phyloP scores from a whole-genome alignment of 2,329 filamentous ascomycete species.

The Hymenoscyphus occultus region DNA sequence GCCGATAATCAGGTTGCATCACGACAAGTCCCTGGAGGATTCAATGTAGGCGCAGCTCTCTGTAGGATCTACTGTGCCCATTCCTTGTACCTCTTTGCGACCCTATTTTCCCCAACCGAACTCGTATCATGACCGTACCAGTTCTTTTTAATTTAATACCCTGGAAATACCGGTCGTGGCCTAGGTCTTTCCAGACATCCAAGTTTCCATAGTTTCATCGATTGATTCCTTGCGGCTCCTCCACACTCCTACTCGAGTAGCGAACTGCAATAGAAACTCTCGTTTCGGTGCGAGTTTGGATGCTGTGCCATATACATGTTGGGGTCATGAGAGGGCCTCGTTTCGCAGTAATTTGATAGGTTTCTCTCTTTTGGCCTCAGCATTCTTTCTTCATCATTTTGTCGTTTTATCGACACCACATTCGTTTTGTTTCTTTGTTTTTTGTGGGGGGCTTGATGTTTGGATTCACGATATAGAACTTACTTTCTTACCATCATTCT shows the following conservation, averaged over 20 bases:
- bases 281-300: neutral
- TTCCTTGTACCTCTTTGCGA: conserved; percentile 1
- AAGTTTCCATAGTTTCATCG: neutral
- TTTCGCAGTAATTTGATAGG: neutral
- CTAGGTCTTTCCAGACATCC: neutral
- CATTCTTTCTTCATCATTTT: conserved; percentile 1
- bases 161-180: neutral
- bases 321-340: neutral
- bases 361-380: neutral
- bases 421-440: neutral
- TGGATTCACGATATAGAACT: neutral
- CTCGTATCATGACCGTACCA: neutral
- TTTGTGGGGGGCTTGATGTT: neutral
- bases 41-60: conserved; percentile 7
- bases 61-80: conserved; percentile 8
- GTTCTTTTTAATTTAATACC: neutral
- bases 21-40: conserved; percentile 9
- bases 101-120: neutral
- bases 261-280: conserved; percentile 2
- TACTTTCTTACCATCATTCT: neutral
- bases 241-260: neutral
- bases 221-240: conserved; percentile 5
- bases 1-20: neutral
- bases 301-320: neutral
- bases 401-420: neutral